Evolutionary conservation across 768 basidiomycete genomes (phyloP).

Genomic region (Serendipita sp.): DNA sequence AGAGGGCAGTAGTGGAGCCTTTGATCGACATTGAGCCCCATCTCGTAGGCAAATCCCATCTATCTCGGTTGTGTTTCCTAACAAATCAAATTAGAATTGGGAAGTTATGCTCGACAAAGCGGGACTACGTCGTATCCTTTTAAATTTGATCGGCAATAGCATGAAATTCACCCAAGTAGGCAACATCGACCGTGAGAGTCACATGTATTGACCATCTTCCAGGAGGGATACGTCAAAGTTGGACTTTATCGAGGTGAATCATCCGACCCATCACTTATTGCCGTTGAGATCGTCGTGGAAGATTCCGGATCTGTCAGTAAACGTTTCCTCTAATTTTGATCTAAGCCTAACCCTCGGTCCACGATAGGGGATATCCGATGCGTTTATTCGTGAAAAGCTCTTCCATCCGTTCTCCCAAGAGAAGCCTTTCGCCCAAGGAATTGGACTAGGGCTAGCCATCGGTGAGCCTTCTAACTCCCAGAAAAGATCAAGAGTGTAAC

Average conservation of each 20-base stretch:
- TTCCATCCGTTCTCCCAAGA: constrained; percentile 98
- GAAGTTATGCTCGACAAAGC: constrained; percentile 76
- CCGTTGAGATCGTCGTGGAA: background rate
- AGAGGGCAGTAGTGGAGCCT: background rate
- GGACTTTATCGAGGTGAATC: constrained; percentile 32
- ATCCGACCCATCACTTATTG: background rate
- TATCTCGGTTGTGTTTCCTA: too few relatives aligned
- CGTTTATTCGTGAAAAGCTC: constrained; percentile 53
- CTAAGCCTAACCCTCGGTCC: background rate
- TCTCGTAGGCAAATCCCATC: background rate
- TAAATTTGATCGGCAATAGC: constrained; percentile 93
- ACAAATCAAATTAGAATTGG: constrained; percentile 51
- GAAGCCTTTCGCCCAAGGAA: constrained; percentile 83
- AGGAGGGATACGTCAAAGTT: constrained; percentile 83
- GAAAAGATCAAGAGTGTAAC: background rate
- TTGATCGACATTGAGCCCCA: background rate
- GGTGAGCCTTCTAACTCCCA: constrained; percentile 43
- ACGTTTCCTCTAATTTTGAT: background rate
- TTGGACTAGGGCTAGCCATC: constrained; percentile 86
- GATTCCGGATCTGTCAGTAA: background rate
- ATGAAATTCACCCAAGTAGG: constrained; percentile 70
- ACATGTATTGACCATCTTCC: constrained; percentile 27
- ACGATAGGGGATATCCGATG: background rate
- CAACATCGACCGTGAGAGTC: constrained; percentile 52
- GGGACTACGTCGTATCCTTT: constrained; percentile 77